Conservation (phyloP, 805 yeast species). For the Nakazawaea sp. region DNA sequence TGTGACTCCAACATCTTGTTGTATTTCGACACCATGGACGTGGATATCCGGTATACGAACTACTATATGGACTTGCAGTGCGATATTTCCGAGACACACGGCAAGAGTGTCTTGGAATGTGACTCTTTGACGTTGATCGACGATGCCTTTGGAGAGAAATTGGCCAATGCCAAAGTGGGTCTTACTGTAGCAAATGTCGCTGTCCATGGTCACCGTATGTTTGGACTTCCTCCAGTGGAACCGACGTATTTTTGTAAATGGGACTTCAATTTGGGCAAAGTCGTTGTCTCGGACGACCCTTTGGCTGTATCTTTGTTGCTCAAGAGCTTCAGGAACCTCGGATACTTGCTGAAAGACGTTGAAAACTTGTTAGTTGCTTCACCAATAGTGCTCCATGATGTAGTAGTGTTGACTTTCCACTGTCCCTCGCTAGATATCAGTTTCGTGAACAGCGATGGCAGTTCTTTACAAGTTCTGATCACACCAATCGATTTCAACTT, state of each 20-base stretch:
- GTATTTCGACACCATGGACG: constrained; percentile 56
- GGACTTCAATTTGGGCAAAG: constrained; percentile 65
- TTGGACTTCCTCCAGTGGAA: constrained; percentile 85
- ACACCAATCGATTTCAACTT: constrained; percentile 29
- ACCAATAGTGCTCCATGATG: constrained; percentile 56
- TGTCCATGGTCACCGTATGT: constrained; percentile 85
- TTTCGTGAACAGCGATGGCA: constrained; percentile 27
- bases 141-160: constrained; percentile 18
- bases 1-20: constrained; percentile 55
- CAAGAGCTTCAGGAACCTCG: constrained; percentile 39
- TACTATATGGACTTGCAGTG: constrained; percentile 92
- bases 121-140: constrained; percentile 17
- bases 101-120: constrained; percentile 16
- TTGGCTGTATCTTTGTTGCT: constrained; percentile 35
- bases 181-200: constrained; percentile 50
- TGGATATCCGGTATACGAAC: constrained; percentile 81
- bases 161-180: constrained; percentile 27
- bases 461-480: constrained; percentile 18
- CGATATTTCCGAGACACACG: constrained; percentile 53
- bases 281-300: constrained; percentile 45
- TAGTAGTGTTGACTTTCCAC: constrained; percentile 54
- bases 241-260: constrained; percentile 88
- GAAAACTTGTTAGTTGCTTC: constrained; percentile 68
- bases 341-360: constrained; percentile 58
- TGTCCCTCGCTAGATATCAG: constrained; percentile 40